Conservation (phyloP, 2,329 filamentous ascomycete genomes). For the Chrysoporthe austroafricana region DNA sequence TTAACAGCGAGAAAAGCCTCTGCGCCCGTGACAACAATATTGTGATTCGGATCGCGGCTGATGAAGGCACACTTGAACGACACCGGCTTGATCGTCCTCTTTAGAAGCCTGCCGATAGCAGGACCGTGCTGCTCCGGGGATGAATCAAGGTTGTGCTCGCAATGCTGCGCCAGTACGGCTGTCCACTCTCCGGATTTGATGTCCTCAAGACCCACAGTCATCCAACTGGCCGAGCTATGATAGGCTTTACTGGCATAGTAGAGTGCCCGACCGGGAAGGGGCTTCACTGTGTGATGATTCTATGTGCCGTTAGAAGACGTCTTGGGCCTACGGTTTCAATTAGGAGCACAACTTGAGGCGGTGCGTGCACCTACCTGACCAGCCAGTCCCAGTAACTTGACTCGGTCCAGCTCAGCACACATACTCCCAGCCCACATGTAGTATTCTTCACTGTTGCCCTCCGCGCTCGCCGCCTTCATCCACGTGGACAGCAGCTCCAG, state of each 20-base stretch:
- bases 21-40: neutral
- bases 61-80: constrained; percentile 13
- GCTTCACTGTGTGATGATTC: constrained; percentile 12
- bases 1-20: neutral
- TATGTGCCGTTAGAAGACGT: neutral
- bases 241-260: constrained; percentile 5
- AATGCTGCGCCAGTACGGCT: constrained; percentile 10
- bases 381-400: constrained; percentile 13
- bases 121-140: too few species aligned
- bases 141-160: neutral
- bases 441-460: too few species aligned
- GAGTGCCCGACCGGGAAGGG: constrained; percentile 10
- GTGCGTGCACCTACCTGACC: neutral
- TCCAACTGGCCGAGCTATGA: constrained; percentile 2
- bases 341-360: too few species aligned
- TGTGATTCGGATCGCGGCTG: neutral
- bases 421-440: neutral
- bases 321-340: neutral
- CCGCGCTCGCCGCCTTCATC: too few species aligned
- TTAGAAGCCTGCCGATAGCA: neutral
- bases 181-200: constrained; percentile 12
- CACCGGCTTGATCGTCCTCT: neutral
- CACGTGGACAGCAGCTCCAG: too few species aligned
- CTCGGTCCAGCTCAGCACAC: neutral
- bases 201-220: constrained; percentile 7